Evolutionary conservation across 2,329 filamentous ascomycete species (phyloP).

Genomic region (Ophiostoma angusticollis): DNA sequence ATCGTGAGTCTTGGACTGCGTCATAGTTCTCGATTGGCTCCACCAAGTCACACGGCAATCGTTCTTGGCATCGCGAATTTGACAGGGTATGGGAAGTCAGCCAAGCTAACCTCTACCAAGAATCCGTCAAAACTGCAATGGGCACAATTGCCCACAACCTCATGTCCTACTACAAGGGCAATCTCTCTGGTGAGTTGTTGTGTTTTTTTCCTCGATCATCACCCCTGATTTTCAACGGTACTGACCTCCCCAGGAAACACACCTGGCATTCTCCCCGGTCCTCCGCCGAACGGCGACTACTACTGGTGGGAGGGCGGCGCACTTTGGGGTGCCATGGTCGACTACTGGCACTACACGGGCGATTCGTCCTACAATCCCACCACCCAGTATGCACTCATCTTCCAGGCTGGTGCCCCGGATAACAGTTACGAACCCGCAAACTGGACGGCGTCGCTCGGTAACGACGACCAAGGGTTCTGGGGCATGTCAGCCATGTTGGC

Average conservation of each 20-base stretch:
- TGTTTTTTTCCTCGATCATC: background rate
- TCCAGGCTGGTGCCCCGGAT: conserved; percentile 32
- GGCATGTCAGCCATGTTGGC: conserved; percentile 43
- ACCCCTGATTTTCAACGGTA: background rate
- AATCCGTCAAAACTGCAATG: conserved; percentile 33
- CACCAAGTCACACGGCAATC: too few species aligned
- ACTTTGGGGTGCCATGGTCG: conserved; percentile 23
- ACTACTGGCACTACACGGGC: conserved; percentile 28
- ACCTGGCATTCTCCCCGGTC: conserved; percentile 21
- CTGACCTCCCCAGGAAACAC: conserved; percentile 5
- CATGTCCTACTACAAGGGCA: conserved; percentile 38
- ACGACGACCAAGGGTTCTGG: conserved; percentile 51
- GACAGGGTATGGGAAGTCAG: background rate
- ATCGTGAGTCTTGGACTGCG: too few species aligned
- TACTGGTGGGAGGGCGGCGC: conserved; percentile 24
- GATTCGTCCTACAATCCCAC: conserved; percentile 38
- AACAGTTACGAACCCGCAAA: conserved; percentile 37
- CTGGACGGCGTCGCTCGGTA: conserved; percentile 32
- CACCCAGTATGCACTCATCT: conserved; percentile 28
- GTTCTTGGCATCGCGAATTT: background rate
- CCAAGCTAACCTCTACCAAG: conserved; percentile 20
- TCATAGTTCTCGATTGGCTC: too few species aligned
- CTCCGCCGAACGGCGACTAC: conserved; percentile 22
- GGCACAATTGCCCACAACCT: conserved; percentile 36
- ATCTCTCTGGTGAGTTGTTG: conserved; percentile 20